Conservation (phyloP, 2,329 filamentous ascomycete genomes). For the Claviceps pazoutovae region DNA sequence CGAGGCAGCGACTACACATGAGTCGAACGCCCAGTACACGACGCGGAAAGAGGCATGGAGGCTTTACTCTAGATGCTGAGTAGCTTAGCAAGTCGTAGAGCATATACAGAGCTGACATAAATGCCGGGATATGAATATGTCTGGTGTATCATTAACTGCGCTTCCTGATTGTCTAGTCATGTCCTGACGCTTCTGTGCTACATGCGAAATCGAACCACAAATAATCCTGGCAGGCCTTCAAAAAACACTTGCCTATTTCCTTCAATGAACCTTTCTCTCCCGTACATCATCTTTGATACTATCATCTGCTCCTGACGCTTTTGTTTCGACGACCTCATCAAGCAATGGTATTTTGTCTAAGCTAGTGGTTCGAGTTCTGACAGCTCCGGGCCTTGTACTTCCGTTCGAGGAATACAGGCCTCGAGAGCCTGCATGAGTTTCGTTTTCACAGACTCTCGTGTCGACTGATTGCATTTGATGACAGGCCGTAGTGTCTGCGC, state of each 20-base stretch:
- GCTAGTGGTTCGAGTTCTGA: conserved; percentile 13
- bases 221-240: not conserved
- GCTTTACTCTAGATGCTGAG: not conserved
- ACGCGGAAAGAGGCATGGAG: not conserved
- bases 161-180: not conserved
- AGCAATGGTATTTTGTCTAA: conserved; percentile 46
- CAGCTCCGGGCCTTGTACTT: conserved; percentile 8
- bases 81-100: not conserved
- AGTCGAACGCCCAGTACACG: not conserved
- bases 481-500: conserved; percentile 4
- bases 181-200: not conserved
- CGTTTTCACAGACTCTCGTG: conserved; percentile 1
- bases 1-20: not conserved
- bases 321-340: conserved; percentile 25
- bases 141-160: not conserved
- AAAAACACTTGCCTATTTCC: not conserved
- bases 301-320: conserved; percentile 29
- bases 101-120: not conserved
- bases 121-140: not conserved
- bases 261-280: conserved; percentile 28
- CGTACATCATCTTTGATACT: conserved; percentile 31
- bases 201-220: not conserved
- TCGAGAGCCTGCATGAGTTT: not conserved
- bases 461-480: conserved; percentile 8
- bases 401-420: conserved; percentile 4